Base-by-base conservation (phyloP, 495 filamentous ascomycete genomes). In the Penicillium herquei region DNA sequence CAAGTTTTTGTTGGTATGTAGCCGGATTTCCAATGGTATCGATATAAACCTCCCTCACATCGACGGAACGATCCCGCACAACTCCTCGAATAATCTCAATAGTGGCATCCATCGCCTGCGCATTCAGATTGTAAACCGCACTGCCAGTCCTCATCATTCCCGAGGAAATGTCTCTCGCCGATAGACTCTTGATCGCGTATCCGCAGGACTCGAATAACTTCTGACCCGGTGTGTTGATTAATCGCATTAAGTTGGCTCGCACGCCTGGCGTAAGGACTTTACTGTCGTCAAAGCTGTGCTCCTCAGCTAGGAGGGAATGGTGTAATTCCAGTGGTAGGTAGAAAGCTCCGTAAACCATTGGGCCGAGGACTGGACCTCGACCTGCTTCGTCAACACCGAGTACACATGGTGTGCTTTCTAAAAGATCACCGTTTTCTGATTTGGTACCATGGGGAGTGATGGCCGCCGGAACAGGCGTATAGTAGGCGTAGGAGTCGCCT, bases 21-120 rank as follows among this genome's bases (percentile, higher is more conserved):
- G 76, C 82, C 6, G 92, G 90, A 39, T 81, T 86, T 0, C 94
- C 94, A 62, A 98, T 88, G 0, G 94, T 98, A 70, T 98, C 94
- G 57, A 98, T 92, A 69, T 92, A 98, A 11, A 98, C 90, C 59
- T 97, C 90, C 33, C 72, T 78, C 0, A 98, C 78, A 70, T 92
- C 87, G 37, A 98, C 86, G 11, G 89, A 88, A 8, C 70, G 73
- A 0, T 81, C 86, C 45, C 92, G 79, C 8, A 79, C 64, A 0
- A 96, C 87, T 4, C 84, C 84, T 14, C 83, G 71, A 49, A 98
- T 93, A 52, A 98, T 75, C 16, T 81, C 83, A n/a, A 95, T 81
- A 1, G 94, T 98, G 0, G 94, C 91, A 72, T 98, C 93, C 81
- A 96, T 88, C 1, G 94, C 94, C 70, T 98, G 94, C n/a, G 92